A percentile compares a stretch with the other conserved stretches of the same genome.
phyloP scores from a whole-genome alignment of 2,329 filamentous ascomycete genomes.

The Scytalidium lignicola region DNA sequence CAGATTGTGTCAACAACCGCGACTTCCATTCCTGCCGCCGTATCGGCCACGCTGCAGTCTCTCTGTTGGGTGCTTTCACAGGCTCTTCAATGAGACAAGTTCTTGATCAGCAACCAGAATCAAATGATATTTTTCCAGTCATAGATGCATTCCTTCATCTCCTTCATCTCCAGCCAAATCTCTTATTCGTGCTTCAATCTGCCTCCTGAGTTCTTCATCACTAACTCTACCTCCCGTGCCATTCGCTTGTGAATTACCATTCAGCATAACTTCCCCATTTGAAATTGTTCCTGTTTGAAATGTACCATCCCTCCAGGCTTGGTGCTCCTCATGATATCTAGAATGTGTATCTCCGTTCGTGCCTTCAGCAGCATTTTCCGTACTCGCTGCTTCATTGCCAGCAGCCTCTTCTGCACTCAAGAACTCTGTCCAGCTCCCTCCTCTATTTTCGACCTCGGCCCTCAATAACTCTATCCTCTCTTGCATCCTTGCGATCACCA shows the following conservation, averaged over 20 bases:
- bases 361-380: constrained; percentile 14
- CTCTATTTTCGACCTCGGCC: constrained; percentile 54
- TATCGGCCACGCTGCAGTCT: too few relatives aligned
- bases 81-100: too few relatives aligned
- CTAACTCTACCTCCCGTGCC: constrained; percentile 42
- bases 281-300: constrained; percentile 56
- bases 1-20: too few relatives aligned
- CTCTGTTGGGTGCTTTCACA: too few relatives aligned
- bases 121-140: too few relatives aligned
- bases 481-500: constrained; percentile 62
- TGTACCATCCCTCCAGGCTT: constrained; percentile 58
- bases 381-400: constrained; percentile 18
- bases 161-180: constrained; percentile 38
- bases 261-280: constrained; percentile 44
- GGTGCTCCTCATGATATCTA: background rate
- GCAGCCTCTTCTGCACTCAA: constrained; percentile 40
- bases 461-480: constrained; percentile 60
- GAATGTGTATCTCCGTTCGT: constrained; percentile 10
- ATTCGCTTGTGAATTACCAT: constrained; percentile 19
- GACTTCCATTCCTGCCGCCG: too few relatives aligned
- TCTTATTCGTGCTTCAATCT: constrained; percentile 50
- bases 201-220: constrained; percentile 54
- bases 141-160: constrained; percentile 59
- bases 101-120: too few relatives aligned
- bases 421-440: constrained; percentile 53